A percentile compares a stretch with the other conserved stretches of the same genome.
Conservation (phyloP, 1,139 yeast species). For the Yamadazyma diospyri region DNA sequence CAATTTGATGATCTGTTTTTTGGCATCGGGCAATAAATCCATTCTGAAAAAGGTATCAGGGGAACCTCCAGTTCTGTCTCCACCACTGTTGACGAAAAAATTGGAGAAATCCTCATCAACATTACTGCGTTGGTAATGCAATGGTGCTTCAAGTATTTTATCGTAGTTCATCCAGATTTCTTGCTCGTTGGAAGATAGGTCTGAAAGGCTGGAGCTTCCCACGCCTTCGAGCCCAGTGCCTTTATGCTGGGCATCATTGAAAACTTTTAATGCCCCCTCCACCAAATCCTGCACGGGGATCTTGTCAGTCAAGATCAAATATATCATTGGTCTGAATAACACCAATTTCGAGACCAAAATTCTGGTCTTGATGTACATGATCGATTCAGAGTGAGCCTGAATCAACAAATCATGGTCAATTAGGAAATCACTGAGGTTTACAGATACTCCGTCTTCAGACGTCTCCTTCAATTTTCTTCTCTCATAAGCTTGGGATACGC, state of each 20-base stretch:
- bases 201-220: slow-evolving; percentile 8
- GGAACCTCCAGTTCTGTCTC: slow-evolving; percentile 7
- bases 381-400: slow-evolving; percentile 36
- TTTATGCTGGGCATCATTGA: slow-evolving; percentile 10
- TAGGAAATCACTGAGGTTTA: slow-evolving; percentile 29
- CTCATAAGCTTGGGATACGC: slow-evolving; percentile 25
- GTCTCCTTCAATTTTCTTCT: slow-evolving; percentile 13
- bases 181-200: slow-evolving; percentile 9
- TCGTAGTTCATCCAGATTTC: slow-evolving; percentile 22
- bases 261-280: slow-evolving; percentile 23
- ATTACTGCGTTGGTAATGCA: slow-evolving; percentile 24
- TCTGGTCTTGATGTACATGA: slow-evolving; percentile 40
- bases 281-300: slow-evolving; percentile 23
- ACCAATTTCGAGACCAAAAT: slow-evolving; percentile 31
- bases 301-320: slow-evolving; percentile 31
- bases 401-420: slow-evolving; percentile 34
- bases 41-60: slow-evolving; percentile 15
- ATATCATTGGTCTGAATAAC: slow-evolving; percentile 35
- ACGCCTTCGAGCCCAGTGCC: neutral
- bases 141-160: slow-evolving; percentile 28
- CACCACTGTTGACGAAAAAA: slow-evolving; percentile 18
- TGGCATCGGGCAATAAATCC: slow-evolving; percentile 18
- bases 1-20: slow-evolving; percentile 21
- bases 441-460: slow-evolving; percentile 18
- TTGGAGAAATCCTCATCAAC: slow-evolving; percentile 35